Evolutionary conservation across 108 stramenopile genomes (phyloP).

Genomic region (Pseudonitzschia delicatissima): DNA sequence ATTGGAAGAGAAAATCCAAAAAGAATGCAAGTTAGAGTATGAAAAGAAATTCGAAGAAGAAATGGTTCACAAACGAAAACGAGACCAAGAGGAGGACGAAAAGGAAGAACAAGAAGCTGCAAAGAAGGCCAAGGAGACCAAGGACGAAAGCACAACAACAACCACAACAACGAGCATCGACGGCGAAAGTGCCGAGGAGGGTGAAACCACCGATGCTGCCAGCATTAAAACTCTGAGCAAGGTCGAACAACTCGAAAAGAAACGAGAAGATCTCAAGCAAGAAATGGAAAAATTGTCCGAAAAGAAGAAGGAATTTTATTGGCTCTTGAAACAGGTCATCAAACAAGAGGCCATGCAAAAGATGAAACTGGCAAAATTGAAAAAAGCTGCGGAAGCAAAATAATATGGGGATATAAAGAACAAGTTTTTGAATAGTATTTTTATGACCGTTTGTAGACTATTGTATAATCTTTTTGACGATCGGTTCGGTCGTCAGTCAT

Average conservation of each 20-base stretch:
- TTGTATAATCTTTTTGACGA: too few species aligned
- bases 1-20: conserved; percentile 24
- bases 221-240: not conserved
- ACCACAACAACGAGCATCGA: not conserved
- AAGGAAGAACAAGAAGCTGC: conserved; percentile 3
- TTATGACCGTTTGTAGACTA: too few species aligned
- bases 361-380: conserved; percentile 22
- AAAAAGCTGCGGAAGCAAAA: conserved; percentile 12
- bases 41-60: conserved; percentile 23
- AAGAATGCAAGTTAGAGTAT: conserved; percentile 17
- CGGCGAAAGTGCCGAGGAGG: conserved; percentile 1
- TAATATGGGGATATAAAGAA: not conserved
- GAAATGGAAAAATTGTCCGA: conserved; percentile 42
- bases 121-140: not conserved
- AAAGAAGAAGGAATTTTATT: conserved; percentile 45
- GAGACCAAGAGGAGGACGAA: conserved; percentile 3
- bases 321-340: conserved; percentile 57
- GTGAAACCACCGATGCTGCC: not conserved
- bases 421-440: not conserved
- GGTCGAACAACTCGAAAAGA: conserved; percentile 17
- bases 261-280: conserved; percentile 23
- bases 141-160: not conserved
- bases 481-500: too few species aligned
- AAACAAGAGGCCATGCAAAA: conserved; percentile 44
- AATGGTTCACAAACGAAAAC: conserved; percentile 24